Evolutionary conservation across 768 basidiomycete genomes (phyloP), one percentile per base, ranked within the genome.

Genomic region (Pleurotus salmoneostramineus): DNA sequence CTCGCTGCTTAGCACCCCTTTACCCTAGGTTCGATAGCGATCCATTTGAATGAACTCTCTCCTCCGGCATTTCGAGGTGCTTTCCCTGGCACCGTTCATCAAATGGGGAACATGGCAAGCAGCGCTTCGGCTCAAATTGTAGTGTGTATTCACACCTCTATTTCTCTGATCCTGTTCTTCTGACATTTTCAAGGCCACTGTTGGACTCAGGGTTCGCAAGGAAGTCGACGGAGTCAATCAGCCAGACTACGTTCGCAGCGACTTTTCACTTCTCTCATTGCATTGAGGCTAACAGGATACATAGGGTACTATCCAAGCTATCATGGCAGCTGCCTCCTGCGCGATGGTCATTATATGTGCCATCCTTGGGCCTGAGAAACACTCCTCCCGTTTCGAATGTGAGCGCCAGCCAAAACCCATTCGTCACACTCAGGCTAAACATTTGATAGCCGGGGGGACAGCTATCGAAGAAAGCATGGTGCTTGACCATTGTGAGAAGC

Each of bases 11-110:
- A 17, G 34, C 32, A 56, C 14, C 2, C 10, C 35, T 50, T 3
- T 40, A 40, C 37, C 10, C 37, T 1, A 62, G 61, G 61, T 17
- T 36, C 56, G 11, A 54, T 62, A 50, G 85, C 86, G 7, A 80
- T 88, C 60, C 82, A 81, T 65, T 77, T 88, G 37, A 74, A 77
- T 40, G 88, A 89, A 67, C 71, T 86, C 62, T 82, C 83, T 0
- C 87, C 87, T 2, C 81, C 84, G 27, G 85, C 83, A 0, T 89
- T 87, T 75, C 77, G 87, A 58, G 83, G 84, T 5, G 78, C 82
- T 7, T 87, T 84, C 70, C 82, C 82, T n/a, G 86, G 86, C 58
- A 74, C 84, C 3, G 78, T 82, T 5, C 87, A 86, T 68, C 86
- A 87, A 61, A 63, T 85, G 34, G 84, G 86, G 12, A 85, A 83